Base-by-base conservation (phyloP, 164 flowering plant genomes). In the Cinnamomum micranthum region DNA sequence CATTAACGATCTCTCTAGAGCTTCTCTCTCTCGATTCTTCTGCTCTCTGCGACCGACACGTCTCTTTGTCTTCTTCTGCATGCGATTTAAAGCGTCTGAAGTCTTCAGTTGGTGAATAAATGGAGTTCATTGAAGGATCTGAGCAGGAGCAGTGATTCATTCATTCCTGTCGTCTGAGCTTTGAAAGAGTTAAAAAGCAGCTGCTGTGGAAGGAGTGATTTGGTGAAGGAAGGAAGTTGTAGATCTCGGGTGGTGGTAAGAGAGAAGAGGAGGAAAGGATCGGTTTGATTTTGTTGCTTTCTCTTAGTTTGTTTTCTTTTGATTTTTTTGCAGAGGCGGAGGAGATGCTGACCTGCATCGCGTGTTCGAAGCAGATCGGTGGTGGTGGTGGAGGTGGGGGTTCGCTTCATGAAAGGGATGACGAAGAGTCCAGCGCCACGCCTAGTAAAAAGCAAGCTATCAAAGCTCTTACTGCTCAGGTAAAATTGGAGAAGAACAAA, bases 281-380 rank as follows among this genome's bases (percentile, higher is more conserved):
- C 59, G n/a, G 19, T 13, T 62, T 27, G 14, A 52, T 4, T 62
- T 63, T 35, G 25, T 1, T 25, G 6, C 3, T 59, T 55, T 55
- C 60, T 20, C 17, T 20, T 55, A 31, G 60, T 55, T 55, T 11
- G 41, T 50, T n/a, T 50, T 31, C 59, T 52, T 15, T 52, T 13
- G 20, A 1, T 17, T 55, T 15, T 55, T 17, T 55, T 55, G 60
- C n/a, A 58, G 25, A 51, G 78, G 55, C 47, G 27, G 47, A 50
- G 64, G 78, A 78, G 81, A 90, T 94, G 98, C 77, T 91, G 86
- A 91, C 97, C 12, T 94, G 98, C 78, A 89, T 94, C 63, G 88
- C 95, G n/a, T 92, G 98, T 81, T 80, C 95, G 55, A 94, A 94
- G 88, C 93, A 87, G 80, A 82, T 84, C 51, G 82, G 78, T 68